A percentile compares a stretch with the other conserved stretches of the same genome.
Evolutionary conservation across 257 asterid species (phyloP).

Genomic region (Cordia subcordata): DNA sequence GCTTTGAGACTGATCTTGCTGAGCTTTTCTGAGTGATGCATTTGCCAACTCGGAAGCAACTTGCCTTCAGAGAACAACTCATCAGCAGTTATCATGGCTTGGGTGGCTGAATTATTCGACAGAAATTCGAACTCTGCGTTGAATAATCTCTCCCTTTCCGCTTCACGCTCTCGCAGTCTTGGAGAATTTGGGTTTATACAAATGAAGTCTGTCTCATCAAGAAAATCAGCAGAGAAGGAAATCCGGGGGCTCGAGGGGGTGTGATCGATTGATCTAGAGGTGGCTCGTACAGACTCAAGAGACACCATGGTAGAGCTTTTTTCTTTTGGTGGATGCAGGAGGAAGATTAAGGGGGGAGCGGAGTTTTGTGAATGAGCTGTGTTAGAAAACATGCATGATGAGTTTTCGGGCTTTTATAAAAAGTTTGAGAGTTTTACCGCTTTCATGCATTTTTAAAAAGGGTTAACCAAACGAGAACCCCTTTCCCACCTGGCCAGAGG

Average conservation of each 20-base stretch:
- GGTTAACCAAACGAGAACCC: too few relatives aligned
- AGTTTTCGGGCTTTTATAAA: neutral
- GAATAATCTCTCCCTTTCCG: slow-evolving; percentile 16
- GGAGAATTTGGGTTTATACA: slow-evolving; percentile 56
- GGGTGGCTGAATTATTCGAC: slow-evolving; percentile 25
- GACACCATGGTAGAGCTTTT: slow-evolving; percentile 39
- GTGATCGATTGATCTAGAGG: slow-evolving; percentile 24
- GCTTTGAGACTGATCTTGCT: slow-evolving; percentile 36
- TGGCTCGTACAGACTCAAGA: slow-evolving; percentile 24
- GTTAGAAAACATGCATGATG: neutral
- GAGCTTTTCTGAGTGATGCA: slow-evolving; percentile 52
- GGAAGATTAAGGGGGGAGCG: neutral
- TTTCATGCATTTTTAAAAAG: neutral
- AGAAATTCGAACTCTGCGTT: slow-evolving; percentile 71
- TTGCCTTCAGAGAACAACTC: slow-evolving; percentile 71
- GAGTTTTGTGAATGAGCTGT: neutral
- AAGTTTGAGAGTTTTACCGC: neutral
- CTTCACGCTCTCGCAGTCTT: slow-evolving; percentile 15
- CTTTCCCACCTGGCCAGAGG: too few relatives aligned
- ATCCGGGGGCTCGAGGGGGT: slow-evolving; percentile 47
- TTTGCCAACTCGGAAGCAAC: slow-evolving; percentile 62
- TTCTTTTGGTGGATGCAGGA: too few relatives aligned
- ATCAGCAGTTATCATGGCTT: slow-evolving; percentile 65
- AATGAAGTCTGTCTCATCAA: slow-evolving; percentile 68
- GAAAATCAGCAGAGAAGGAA: slow-evolving; percentile 82